phyloP scores from a whole-genome alignment of 495 filamentous ascomycete species.

The Trichoderma orchidacearum region DNA sequence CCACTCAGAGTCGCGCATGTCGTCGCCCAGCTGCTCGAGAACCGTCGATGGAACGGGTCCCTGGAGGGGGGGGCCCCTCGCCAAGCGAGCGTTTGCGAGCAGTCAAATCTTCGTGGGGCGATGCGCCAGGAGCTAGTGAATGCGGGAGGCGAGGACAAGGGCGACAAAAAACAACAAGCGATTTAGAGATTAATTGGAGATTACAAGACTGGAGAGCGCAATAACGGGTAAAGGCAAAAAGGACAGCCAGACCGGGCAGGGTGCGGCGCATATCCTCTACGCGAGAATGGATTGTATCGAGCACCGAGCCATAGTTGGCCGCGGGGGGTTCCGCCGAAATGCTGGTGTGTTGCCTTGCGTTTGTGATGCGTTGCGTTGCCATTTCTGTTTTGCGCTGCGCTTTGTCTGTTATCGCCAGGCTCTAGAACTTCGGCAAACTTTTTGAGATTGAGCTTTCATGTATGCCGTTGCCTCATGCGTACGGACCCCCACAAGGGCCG shows the following conservation, averaged over 20 bases:
- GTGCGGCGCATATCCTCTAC: neutral
- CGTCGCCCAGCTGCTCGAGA: neutral
- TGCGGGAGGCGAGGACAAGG: conserved; percentile 1
- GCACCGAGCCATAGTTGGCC: neutral
- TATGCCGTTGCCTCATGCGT: neutral
- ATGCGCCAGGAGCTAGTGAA: neutral
- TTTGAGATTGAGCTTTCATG: neutral
- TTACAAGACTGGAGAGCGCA: neutral
- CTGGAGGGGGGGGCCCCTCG: neutral
- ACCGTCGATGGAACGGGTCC: neutral
- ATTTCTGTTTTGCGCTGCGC: neutral
- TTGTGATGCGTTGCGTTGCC: neutral
- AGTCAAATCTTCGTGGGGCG: neutral
- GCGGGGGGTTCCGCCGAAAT: neutral
- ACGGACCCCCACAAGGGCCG: neutral
- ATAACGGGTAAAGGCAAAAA: neutral
- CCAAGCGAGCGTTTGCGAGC: conserved; percentile 1
- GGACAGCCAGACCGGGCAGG: neutral
- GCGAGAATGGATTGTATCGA: neutral
- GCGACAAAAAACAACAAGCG: neutral
- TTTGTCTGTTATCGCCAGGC: neutral
- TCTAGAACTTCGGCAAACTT: neutral
- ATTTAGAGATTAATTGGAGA: neutral
- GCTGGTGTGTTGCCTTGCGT: neutral
- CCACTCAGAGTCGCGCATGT: neutral